These are phyloP conservation scores for Amanita muscaria DNA, from an alignment of 768 basidiomycete species.

Conservation along the genomic window DNA sequence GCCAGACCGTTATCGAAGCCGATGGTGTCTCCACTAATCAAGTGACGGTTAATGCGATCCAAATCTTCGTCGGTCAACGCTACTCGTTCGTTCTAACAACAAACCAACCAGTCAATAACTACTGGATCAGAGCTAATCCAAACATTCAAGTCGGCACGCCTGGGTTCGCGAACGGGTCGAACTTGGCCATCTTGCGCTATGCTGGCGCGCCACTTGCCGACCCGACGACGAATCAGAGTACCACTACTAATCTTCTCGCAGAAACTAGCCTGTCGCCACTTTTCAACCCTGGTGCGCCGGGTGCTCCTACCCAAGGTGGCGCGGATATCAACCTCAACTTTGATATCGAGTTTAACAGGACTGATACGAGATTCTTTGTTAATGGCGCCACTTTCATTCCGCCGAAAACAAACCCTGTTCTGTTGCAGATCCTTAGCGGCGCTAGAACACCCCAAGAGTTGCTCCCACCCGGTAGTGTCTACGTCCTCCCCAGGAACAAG, in stretches of 20 bases:
- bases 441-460: constrained; percentile 36
- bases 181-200: constrained; percentile 48
- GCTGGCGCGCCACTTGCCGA: constrained; percentile 28
- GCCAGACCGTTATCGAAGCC: constrained; percentile 30
- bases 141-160: constrained; percentile 19
- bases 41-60: constrained; percentile 28
- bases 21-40: constrained; percentile 27
- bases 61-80: constrained; percentile 37
- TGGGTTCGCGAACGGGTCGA: constrained; percentile 28
- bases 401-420: constrained; percentile 41
- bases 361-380: constrained; percentile 16
- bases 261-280: constrained; percentile 11
- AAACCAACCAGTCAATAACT: constrained; percentile 29
- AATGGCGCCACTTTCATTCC: constrained; percentile 24
- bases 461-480: constrained; percentile 40
- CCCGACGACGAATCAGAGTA: constrained; percentile 23
- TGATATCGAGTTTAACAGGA: constrained; percentile 12
- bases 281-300: constrained; percentile 14
- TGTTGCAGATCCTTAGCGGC: constrained; percentile 53
- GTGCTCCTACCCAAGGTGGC: constrained; percentile 13
- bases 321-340: constrained; percentile 19
- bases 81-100: constrained; percentile 36
- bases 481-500: constrained; percentile 35
- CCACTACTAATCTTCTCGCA: background rate
- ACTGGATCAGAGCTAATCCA: constrained; percentile 35